A percentile compares a stretch with the other conserved stretches of the same genome.
phyloP scores from a whole-genome alignment of 805 yeast genomes.

The Candida awuae region DNA sequence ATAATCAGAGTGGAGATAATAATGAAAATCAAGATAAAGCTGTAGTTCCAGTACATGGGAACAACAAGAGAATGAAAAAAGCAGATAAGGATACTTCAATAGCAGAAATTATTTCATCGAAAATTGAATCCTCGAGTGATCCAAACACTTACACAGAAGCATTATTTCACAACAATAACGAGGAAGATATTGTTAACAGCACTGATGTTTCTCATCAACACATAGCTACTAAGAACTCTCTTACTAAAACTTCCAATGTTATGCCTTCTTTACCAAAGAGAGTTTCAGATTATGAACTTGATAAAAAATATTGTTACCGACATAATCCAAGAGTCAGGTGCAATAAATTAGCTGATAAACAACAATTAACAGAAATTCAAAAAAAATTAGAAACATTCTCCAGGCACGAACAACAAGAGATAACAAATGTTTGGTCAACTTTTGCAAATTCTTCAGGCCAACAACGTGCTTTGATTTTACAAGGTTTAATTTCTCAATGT shows the following conservation, averaged over 20 bases:
- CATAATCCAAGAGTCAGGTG: constrained; percentile 86
- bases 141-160: too few species aligned
- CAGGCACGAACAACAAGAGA: constrained; percentile 64
- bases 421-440: constrained; percentile 75
- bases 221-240: too few species aligned
- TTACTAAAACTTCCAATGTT: too few species aligned
- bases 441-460: constrained; percentile 67
- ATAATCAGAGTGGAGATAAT: background rate
- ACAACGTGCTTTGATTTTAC: constrained; percentile 67
- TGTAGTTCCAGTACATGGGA: too few species aligned
- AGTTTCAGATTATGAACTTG: constrained; percentile 35
- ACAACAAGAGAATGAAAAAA: too few species aligned
- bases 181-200: too few species aligned
- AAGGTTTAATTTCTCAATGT: constrained; percentile 81
- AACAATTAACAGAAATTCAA: constrained; percentile 59
- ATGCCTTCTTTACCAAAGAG: too few species aligned
- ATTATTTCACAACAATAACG: too few species aligned
- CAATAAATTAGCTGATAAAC: constrained; percentile 58
- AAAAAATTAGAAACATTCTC: constrained; percentile 49
- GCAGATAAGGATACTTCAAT: too few species aligned
- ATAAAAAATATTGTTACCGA: constrained; percentile 75
- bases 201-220: too few species aligned
- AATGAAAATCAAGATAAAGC: background rate
- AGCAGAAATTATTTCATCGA: too few species aligned
- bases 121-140: too few species aligned